These are phyloP conservation scores for Thalassiosira mediterranea DNA, from an alignment of 352 stramenopile genomes.

Conservation along the genomic window DNA sequence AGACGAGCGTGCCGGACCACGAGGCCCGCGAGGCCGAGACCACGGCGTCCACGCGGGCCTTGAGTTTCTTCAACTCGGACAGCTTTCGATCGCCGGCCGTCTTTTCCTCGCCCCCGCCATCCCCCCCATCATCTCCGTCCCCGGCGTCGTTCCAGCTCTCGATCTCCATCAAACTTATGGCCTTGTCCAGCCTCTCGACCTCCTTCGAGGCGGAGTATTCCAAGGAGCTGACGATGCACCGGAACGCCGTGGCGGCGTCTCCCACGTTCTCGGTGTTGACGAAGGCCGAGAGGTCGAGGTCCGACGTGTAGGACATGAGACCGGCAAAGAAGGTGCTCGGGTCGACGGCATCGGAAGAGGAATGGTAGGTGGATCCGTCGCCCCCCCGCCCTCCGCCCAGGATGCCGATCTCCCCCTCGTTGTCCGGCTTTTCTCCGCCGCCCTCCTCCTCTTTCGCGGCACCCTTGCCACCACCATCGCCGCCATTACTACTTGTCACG, in stretches of 20 bases:
- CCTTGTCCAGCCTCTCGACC: slow-evolving; percentile 15
- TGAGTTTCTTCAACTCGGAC: not conserved
- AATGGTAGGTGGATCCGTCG: not conserved
- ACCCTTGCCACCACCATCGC: not conserved
- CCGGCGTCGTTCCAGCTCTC: slow-evolving; percentile 23
- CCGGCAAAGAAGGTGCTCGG: slow-evolving; percentile 37
- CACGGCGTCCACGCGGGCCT: slow-evolving; percentile 1
- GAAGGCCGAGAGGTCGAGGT: not conserved
- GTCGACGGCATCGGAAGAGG: slow-evolving; percentile 30
- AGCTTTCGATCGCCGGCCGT: not conserved
- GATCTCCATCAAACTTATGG: slow-evolving; percentile 17
- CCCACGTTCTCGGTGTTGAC: slow-evolving; percentile 34
- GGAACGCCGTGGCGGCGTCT: slow-evolving; percentile 45
- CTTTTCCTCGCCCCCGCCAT: not conserved
- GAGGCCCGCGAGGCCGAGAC: slow-evolving; percentile 13
- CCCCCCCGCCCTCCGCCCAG: not conserved
- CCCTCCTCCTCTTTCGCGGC: not conserved
- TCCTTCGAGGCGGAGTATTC: slow-evolving; percentile 28
- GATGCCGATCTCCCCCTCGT: not conserved
- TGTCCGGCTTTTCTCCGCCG: not conserved
- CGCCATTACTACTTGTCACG: not conserved
- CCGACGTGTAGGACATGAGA: slow-evolving; percentile 11
- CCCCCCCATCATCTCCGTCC: not conserved
- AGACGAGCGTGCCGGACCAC: slow-evolving; percentile 30
- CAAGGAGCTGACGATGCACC: slow-evolving; percentile 28